These are phyloP conservation scores for Taxillus chinensis DNA, from an alignment of 164 flowering plant species.

Conservation along the genomic window DNA sequence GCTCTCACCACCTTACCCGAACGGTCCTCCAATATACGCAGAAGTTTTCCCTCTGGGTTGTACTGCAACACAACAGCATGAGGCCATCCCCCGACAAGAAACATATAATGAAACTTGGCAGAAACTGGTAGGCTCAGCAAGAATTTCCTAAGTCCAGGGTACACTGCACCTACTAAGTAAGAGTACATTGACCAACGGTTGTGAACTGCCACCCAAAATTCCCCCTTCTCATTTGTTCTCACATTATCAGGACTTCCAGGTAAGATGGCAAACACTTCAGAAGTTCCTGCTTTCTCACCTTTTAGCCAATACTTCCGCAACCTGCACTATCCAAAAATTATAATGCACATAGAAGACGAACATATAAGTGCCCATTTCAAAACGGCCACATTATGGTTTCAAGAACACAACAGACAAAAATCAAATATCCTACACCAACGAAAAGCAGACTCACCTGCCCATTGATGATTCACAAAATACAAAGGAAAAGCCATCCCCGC, in stretches of 20 bases:
- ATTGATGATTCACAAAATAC: constrained; percentile 54
- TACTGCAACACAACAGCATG: constrained; percentile 52
- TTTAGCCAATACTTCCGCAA: constrained; percentile 70
- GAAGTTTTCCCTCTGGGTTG: constrained; percentile 65
- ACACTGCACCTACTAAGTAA: constrained; percentile 15
- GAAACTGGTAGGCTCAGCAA: constrained; percentile 64
- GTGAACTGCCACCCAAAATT: constrained; percentile 88
- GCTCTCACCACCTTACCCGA: constrained; percentile 79
- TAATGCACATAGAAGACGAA: too few species aligned
- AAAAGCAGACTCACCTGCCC: constrained; percentile 39
- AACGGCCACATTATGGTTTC: too few species aligned
- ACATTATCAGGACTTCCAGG: constrained; percentile 91
- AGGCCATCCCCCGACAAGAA: constrained; percentile 40
- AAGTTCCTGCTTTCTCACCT: constrained; percentile 77
- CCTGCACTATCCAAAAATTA: constrained; percentile 22
- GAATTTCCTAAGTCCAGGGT: constrained; percentile 43
- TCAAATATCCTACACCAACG: background rate
- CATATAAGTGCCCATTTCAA: too few species aligned
- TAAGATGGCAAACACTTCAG: constrained; percentile 59
- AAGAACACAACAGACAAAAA: too few species aligned
- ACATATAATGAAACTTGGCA: constrained; percentile 34
- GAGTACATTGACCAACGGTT: constrained; percentile 33
- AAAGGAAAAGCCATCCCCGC: constrained; percentile 75
- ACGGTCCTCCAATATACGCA: constrained; percentile 69
- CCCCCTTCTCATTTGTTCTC: constrained; percentile 70